Evolutionary conservation across 1,284 basidiomycete genomes (phyloP), one percentile per base, ranked within the genome.

Genomic region (Apiotrichum sp.): DNA sequence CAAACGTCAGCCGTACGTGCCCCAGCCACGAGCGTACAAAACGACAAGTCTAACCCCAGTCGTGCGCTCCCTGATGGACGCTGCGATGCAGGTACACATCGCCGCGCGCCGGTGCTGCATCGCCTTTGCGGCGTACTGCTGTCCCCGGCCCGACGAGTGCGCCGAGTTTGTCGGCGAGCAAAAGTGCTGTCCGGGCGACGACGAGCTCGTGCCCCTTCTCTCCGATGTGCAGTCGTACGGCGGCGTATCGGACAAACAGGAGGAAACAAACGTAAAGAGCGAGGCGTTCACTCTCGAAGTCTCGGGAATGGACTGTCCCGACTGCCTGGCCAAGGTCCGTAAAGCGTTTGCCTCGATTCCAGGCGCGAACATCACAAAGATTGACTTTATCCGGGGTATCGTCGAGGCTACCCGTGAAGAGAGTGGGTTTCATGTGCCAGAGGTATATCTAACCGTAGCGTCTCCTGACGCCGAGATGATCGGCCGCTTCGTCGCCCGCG

Each of bases 241-340:
- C 4, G 35, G 14, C 16, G 36, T 22, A 9, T 16, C 43, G 13
- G 36, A 50, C n/a, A 36, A 47, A 35, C 14, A 8, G n/a, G 10
- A 34, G 1, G 42, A n/a, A 5, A 45, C 47, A 11, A 48, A 6
- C 45, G 14, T n/a, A n/a, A n/a, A n/a, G n/a, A n/a, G n/a, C n/a
- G n/a, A n/a, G n/a, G 9, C 42, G n/a, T 50, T 50, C 41, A 13
- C 49, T 14, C 49, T 50, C 40, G 49, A 50, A 13, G 34, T 62
- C 49, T 48, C 36, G 3, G 62, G 65, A 14, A 60, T 67, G 61
- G 61, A 67, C 51, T 67, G 66, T 55, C 52, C 62, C 3, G 63
- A 62, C 44, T 67, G 66, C 43, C 46, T 62, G 5, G 22, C 41
- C 14, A 61, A 62, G 39, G 60, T 64, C 43, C 50, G 44, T 10